Base-by-base conservation (phyloP, 306 rosid genomes). In the Vicia villosa region DNA sequence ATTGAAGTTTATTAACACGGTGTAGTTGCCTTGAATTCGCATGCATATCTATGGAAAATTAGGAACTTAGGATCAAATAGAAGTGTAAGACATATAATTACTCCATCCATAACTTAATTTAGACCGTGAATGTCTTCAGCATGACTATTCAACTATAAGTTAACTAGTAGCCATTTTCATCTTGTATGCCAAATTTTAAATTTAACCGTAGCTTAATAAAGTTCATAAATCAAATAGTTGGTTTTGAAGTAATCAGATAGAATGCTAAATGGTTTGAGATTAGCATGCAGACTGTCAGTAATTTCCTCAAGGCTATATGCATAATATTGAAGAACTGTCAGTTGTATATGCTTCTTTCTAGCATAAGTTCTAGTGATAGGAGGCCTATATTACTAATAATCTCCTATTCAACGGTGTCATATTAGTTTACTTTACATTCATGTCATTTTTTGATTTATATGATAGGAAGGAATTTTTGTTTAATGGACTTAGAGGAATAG, bases 121-220 rank as follows among this genome's bases (percentile, higher is more conserved):
- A n/a, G 28, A 16, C 1, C 0, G 26, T 17, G 28, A 60, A 1
- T 60, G 26, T 60, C 26, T 60, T 34, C 45, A 0, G 7, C 3
- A 32, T 30, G 45, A 16, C 4, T 15, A 17, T 34, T 59, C 45
- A 56, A 56, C n/a, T 55, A 28, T 57, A 57, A 57, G 21, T 70
- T 24, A 43, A 56, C 14, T 63, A 70, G 40, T 77, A 21, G 20
- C 15, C 41, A 13, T 65, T 16, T 38, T 65, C 74, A 47, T 66
- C 64, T 57, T 40, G 59, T 54, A 49, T 49, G 43, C 38, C 70
- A 50, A 41, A 62, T 26, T 61, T 58, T 66, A 59, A 37, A 41
- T 32, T 36, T 40, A 20, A 59, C 57, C 24, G 37, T 45, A 19
- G 65, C 58, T 47, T 75, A 32, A 1, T 32, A 32, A 32, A 45